A percentile compares a stretch with the other conserved stretches of the same genome.
These are phyloP conservation scores for Quercus berberidifolia DNA, from an alignment of 306 rosid genomes.

Conservation along the genomic window DNA sequence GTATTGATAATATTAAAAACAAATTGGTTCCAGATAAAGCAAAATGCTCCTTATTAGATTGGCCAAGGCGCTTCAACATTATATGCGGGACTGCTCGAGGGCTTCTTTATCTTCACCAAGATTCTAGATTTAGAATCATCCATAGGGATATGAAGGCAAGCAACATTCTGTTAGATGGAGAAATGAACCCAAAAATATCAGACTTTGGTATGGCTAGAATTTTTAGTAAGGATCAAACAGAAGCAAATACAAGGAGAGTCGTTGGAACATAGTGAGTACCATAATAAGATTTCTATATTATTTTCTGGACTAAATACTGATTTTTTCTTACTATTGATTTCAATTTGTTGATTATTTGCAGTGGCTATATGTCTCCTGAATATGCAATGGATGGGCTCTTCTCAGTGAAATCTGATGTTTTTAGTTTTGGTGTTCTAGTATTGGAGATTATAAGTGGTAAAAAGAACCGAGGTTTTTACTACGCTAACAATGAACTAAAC, in stretches of 20 bases:
- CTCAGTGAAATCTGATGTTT: constrained; percentile 71
- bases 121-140: constrained; percentile 68
- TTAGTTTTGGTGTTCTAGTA: constrained; percentile 74
- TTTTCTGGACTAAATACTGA: not conserved
- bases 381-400: constrained; percentile 74
- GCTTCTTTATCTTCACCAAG: constrained; percentile 74
- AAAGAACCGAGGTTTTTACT: constrained; percentile 62
- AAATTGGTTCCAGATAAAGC: constrained; percentile 31
- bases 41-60: constrained; percentile 29
- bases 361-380: constrained; percentile 84
- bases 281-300: not conserved
- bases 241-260: constrained; percentile 63
- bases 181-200: constrained; percentile 67
- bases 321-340: not conserved
- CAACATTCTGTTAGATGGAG: constrained; percentile 60
- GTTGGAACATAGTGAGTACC: constrained; percentile 82
- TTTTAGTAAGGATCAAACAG: constrained; percentile 48
- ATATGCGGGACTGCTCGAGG: constrained; percentile 74
- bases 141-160: constrained; percentile 84
- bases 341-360: constrained; percentile 12
- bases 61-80: constrained; percentile 58
- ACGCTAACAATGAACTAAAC: constrained; percentile 49
- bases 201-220: constrained; percentile 87
- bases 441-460: constrained; percentile 60
- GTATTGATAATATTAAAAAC: not conserved